Base-by-base conservation (phyloP, 345 rosid genomes). In the Brassica napus region DNA sequence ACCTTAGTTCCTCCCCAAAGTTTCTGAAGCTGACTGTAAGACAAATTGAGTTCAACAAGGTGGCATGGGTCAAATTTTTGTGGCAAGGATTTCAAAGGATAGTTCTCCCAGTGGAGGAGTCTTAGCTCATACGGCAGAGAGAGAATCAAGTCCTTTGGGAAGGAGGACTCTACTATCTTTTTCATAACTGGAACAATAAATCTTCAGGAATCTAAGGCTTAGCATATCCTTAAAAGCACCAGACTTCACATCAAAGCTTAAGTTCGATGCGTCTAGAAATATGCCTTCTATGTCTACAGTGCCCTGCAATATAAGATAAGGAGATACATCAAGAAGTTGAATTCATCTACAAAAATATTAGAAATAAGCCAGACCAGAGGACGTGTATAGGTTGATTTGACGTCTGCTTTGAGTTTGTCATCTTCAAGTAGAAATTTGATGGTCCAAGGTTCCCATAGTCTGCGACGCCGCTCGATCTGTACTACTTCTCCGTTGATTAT, bases 51-150 rank as follows among this genome's bases (percentile, higher is more conserved):
- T 26, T 52, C 79, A 52, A 77, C 58, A n/a, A 84, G 82, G 5
- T 44, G 39, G 74, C 28, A 28, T 24, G 55, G 55, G 11, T 55
- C 15, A 39, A 77, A 79, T 0, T 63, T 14, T 69, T 52, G 57
- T 11, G 70, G 75, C 62, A 77, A 6, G 42, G 39, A 47, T 32
- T 23, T 4, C 37, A 77, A 34, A 31, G 80, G 80, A 52, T 77
- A 77, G n/a, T 69, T 21, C 0, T 77, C 80, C 80, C 85, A 84
- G 54, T 69, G 80, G 9, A 77, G 80, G 4, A 77, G 69, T 18
- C 75, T 77, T 12, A 77, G 55, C 39, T 69, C 64, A 61, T n/a
- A 4, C 60, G 80, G 80, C 39, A 69, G 52, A 60, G 57, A 69
- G 52, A 60, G 57, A 77, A 0, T 28, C 39, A 8, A 77, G 75